phyloP scores from a whole-genome alignment of 192 early-diverging fungal genomes.

The Entomortierella lignicola region DNA sequence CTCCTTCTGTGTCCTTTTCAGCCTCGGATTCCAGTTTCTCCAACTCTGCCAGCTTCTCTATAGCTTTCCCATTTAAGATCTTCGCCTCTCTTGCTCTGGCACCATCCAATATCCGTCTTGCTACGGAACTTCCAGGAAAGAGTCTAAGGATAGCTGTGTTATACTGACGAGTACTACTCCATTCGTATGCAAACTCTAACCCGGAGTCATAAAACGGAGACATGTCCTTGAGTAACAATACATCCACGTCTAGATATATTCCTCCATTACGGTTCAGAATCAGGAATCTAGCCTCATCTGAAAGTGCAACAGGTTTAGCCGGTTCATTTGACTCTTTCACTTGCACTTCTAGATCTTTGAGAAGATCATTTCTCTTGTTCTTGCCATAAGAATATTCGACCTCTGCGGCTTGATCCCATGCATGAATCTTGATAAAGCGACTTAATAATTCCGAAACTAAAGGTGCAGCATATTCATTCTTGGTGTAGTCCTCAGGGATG shows the following conservation, averaged over 20 bases:
- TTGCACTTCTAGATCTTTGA: no score
- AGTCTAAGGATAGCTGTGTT: slow-evolving; percentile 49
- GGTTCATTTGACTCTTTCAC: no score
- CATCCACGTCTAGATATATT: slow-evolving; percentile 54
- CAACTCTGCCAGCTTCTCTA: background rate
- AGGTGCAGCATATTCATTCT: slow-evolving; percentile 23
- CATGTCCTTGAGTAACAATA: slow-evolving; percentile 48
- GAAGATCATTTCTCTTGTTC: background rate
- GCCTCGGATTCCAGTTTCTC: background rate
- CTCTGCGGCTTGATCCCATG: slow-evolving; percentile 38
- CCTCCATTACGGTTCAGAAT: slow-evolving; percentile 50
- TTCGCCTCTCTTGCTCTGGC: slow-evolving; percentile 31
- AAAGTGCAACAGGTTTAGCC: slow-evolving; percentile 35
- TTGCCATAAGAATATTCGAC: slow-evolving; percentile 12
- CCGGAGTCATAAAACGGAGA: slow-evolving; percentile 42
- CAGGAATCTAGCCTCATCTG: slow-evolving; percentile 53
- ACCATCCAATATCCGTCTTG: slow-evolving; percentile 42
- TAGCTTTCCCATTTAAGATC: slow-evolving; percentile 5
- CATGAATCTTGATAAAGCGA: slow-evolving; percentile 26
- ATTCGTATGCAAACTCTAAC: slow-evolving; percentile 53
- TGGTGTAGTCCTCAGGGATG: slow-evolving; percentile 26
- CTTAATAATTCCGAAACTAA: slow-evolving; percentile 10
- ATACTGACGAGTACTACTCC: slow-evolving; percentile 47
- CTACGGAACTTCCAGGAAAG: slow-evolving; percentile 21
- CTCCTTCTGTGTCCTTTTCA: background rate